Evolutionary conservation across 2,329 filamentous ascomycete genomes (phyloP), one percentile per base, ranked within the genome.

Genomic region (Trichoderma breve): DNA sequence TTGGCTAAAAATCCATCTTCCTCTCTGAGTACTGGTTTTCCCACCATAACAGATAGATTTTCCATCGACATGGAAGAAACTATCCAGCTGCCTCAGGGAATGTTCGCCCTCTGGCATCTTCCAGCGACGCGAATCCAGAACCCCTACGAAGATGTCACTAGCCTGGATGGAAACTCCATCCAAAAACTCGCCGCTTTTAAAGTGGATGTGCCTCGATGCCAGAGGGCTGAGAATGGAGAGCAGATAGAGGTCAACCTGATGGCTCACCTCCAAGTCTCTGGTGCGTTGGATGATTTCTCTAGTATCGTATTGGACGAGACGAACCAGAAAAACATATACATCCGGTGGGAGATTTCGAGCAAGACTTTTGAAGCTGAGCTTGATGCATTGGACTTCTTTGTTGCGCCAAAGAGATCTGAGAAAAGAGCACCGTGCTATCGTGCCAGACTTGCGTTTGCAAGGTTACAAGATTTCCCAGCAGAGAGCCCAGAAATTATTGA

Each of bases 181-280:
- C 66, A 73, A 3, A 77, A 61, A 7, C 79, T 75, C 47, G 80
- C 80, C 0, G 79, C 80, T 0, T 81, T 82, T 72, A 79, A 80
- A 30, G 77, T 82, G 1, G 79, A 82, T 1, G 78, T 81, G 0
- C 77, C 77, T 3, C 76, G 80, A 2, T 78, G 79, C 0, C 79
- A 77, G 75, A 73, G 77, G 32, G 14, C 30, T 14, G 57, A 60
- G 9, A 73, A 78, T 0, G 79, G 79, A 0, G 64, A 69, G 0
- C 73, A 77, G 3, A 14, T 77, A 2, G 76, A 80, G 11, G 24
- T 80, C 78, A 64, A 92, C 84, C 79, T 92, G 84, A 82, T 92
- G 90, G 70, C 87, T 81, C 84, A 90, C 86, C 81, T 92, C 88
- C 83, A 90, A 86, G 78, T 90, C 86, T 78, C 88, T 85, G 18